Evolutionary conservation across 768 basidiomycete species (phyloP).

Genomic region (Mycena rosella): DNA sequence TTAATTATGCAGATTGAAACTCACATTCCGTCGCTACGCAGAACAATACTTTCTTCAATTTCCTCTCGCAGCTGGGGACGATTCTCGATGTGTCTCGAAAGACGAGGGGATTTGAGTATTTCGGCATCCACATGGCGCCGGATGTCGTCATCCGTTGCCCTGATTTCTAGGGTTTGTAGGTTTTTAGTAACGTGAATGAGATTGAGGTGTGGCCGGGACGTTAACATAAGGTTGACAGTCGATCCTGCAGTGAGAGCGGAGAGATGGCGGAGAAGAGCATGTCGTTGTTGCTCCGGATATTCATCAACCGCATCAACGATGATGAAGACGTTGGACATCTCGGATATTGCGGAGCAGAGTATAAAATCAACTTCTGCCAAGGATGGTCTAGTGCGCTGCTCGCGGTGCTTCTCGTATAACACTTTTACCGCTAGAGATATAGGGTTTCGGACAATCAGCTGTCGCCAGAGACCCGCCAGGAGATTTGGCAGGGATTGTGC

Average conservation of each 20-base stretch:
- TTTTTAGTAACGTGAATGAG: neutral
- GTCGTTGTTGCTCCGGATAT: conserved; percentile 10
- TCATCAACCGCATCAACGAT: conserved; percentile 20
- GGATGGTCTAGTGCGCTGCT: too few relatives aligned
- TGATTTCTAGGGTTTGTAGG: neutral
- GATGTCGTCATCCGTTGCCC: conserved; percentile 9
- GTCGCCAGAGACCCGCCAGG: too few relatives aligned
- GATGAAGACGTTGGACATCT: conserved; percentile 6
- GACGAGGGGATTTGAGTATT: neutral
- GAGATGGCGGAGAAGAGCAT: neutral
- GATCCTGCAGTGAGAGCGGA: neutral
- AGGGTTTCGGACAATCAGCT: neutral
- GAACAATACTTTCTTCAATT: neutral
- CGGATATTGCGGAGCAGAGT: neutral
- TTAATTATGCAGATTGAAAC: neutral
- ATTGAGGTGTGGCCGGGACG: conserved; percentile 15
- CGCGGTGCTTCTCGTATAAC: too few relatives aligned
- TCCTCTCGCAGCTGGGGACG: neutral
- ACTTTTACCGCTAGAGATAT: neutral
- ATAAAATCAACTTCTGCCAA: neutral
- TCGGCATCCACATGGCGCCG: neutral
- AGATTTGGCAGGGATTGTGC: too few relatives aligned
- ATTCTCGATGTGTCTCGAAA: neutral
- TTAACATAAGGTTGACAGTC: conserved; percentile 13
- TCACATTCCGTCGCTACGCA: neutral